Conservation (phyloP, 257 asterid genomes). For the Capsicum chinense region DNA sequence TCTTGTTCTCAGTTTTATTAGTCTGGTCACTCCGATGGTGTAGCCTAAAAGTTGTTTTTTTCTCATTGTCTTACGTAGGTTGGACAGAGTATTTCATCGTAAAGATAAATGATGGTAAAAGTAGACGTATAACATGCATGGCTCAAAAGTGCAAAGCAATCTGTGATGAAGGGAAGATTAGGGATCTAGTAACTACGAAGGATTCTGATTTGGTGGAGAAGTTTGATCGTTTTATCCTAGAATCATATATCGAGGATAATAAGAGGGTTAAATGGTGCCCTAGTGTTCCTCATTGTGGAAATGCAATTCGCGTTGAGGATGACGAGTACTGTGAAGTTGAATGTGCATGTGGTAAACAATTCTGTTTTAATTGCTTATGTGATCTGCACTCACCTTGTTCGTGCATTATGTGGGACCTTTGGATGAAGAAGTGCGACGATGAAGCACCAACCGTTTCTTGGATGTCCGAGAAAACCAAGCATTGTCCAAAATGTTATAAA, state of each 20-base stretch:
- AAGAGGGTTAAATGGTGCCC: conserved; percentile 70
- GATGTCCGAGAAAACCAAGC: conserved; percentile 45
- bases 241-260: conserved; percentile 70
- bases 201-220: conserved; percentile 53
- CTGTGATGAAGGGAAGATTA: conserved; percentile 58
- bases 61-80: conserved; percentile 40
- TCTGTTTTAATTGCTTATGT: conserved; percentile 61
- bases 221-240: conserved; percentile 58
- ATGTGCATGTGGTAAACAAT: conserved; percentile 58
- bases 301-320: conserved; percentile 53
- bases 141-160: conserved; percentile 60
- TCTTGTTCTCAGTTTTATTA: not conserved
- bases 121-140: conserved; percentile 62
- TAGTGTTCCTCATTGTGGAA: conserved; percentile 65
- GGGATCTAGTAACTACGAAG: conserved; percentile 48
- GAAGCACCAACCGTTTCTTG: conserved; percentile 47
- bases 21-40: not conserved
- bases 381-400: conserved; percentile 72
- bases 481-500: conserved; percentile 61
- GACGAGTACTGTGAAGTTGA: conserved; percentile 57
- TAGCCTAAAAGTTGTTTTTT: conserved; percentile 14
- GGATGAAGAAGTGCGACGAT: conserved; percentile 51
- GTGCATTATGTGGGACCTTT: conserved; percentile 61
- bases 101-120: conserved; percentile 63
- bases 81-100: conserved; percentile 62